Conservation (phyloP, 331 rosid genomes). For the Telfairia occidentalis region DNA sequence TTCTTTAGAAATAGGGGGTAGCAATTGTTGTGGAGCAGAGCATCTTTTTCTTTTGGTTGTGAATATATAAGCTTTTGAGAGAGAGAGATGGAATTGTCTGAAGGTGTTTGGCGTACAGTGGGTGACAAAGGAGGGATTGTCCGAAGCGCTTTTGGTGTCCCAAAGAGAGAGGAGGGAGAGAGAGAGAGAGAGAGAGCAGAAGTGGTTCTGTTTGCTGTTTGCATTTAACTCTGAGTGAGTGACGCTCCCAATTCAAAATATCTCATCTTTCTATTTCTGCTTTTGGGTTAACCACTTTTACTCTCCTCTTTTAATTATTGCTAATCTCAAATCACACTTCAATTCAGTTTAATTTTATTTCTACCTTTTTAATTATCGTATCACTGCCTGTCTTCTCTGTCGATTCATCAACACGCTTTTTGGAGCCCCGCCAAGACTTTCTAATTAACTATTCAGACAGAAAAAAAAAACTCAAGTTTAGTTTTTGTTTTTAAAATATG, state of each 20-base stretch:
- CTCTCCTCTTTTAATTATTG: not conserved
- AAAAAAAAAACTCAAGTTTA: not conserved
- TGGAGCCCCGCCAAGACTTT: not conserved
- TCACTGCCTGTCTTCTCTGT: not conserved
- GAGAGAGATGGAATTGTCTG: constrained; percentile 8
- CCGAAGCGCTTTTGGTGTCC: constrained; percentile 1
- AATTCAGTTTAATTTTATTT: not conserved
- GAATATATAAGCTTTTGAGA: not conserved
- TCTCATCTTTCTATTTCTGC: not conserved
- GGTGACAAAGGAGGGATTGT: constrained; percentile 1
- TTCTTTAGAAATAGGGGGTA: too few species aligned
- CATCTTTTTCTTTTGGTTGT: not conserved
- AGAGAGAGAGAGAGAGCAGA: not conserved
- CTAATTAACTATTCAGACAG: not conserved
- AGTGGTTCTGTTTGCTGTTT: not conserved
- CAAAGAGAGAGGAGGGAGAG: not conserved
- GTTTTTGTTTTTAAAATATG: not conserved
- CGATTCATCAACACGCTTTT: not conserved
- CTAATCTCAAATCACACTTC: not conserved
- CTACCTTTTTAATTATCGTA: not conserved
- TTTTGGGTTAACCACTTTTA: not conserved
- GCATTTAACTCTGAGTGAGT: not conserved
- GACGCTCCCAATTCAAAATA: constrained; percentile 6
- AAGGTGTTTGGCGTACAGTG: not conserved
- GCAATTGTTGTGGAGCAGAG: not conserved